Base-by-base conservation (phyloP, 179 eudicot genomes). In the Amaranthus tricolor region DNA sequence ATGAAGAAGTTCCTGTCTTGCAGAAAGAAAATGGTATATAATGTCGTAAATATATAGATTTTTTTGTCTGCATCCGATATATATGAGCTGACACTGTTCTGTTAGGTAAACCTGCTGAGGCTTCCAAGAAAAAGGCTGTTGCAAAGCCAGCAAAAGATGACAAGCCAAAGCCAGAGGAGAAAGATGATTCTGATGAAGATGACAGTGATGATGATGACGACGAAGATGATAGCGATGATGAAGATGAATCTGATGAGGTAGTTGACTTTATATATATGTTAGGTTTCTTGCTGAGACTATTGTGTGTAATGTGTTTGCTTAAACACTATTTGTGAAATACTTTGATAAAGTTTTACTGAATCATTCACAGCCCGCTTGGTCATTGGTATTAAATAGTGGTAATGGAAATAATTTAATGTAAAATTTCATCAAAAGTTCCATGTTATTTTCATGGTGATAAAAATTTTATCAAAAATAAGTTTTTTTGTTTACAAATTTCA, bases 241-340 rank as follows among this genome's bases (percentile, higher is more conserved):
- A 82, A 3, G 70, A 65, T 58, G 79, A 78, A 9, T 67, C 71
- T 51, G 79, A 77, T 66, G 83, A 74, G 59, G 86, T 81, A 67
- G 13, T n/a, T 19, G 20, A 11, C 20, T 6, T 0, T 45, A 4
- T 44, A 17, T 71, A 8, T 70, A 45, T 2, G 16, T 10, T 69
- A 4, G 43, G 2, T 17, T 16, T 45, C 10, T 51, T 6, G 17
- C 48, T 50, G 45, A 20, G 2, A 7, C 10, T 4, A 21, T 56
- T 19, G 45, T 14, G 5, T 6, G 56, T 58, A 72, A 16, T 12
- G 1, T 51, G 3, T 45, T 62, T 16, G 47, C 17, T 54, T 6
- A n/a, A 5, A 47, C n/a, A 16, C 49, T 62, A 11, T 3, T 31
- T 15, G 9, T 3, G 0, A 5, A 6, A 4, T 8, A 0, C 9